These are phyloP conservation scores for Syzygium oleosum DNA, from an alignment of 345 rosid species.

Conservation along the genomic window DNA sequence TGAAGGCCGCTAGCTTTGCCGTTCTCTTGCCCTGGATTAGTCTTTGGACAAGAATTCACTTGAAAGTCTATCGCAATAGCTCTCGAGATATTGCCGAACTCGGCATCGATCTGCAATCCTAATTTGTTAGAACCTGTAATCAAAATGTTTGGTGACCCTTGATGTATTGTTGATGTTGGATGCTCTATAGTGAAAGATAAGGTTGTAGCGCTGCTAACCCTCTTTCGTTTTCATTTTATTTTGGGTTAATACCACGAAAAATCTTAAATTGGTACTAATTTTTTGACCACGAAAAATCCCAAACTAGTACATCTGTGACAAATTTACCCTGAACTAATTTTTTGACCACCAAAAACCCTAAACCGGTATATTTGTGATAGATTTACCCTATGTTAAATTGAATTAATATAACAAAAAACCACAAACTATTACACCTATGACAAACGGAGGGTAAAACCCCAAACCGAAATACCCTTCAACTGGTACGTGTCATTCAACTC, in stretches of 20 bases:
- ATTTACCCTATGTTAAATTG: too few species aligned
- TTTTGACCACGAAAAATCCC: neutral
- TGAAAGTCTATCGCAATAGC: neutral
- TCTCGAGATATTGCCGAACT: neutral
- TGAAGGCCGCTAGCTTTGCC: neutral
- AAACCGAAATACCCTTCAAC: too few species aligned
- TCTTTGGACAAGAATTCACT: neutral
- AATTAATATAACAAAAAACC: too few species aligned
- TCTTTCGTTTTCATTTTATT: neutral
- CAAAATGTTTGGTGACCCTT: neutral
- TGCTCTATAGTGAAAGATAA: neutral
- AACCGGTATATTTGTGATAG: too few species aligned
- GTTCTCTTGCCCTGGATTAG: neutral
- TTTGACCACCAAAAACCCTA: too few species aligned
- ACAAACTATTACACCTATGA: too few species aligned
- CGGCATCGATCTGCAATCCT: neutral
- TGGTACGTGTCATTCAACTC: too few species aligned
- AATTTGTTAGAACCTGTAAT: neutral
- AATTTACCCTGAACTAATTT: too few species aligned
- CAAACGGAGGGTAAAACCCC: too few species aligned
- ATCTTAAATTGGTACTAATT: fast-evolving
- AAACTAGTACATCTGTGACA: fast-evolving
- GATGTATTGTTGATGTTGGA: neutral
- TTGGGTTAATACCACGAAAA: too few species aligned
- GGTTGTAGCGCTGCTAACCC: neutral